Base-by-base conservation (phyloP, 2,329 filamentous ascomycete species). In the Penicillium frequentans region DNA sequence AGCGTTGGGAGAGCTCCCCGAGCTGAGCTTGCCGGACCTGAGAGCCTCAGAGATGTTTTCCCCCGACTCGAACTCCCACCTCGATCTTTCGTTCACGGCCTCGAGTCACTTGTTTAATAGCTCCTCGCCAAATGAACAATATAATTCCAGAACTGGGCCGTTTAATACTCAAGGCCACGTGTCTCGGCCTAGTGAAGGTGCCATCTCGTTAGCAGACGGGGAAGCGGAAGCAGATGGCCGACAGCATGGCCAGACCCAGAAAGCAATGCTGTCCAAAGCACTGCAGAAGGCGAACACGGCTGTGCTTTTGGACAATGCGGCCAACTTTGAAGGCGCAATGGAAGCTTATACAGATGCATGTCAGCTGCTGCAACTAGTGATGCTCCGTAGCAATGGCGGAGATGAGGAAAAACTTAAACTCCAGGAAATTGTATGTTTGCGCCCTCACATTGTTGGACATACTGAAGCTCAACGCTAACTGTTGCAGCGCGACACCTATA, bases 251-350 rank as follows among this genome's bases (percentile, higher is more conserved):
- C 85, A 85, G 14, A 91, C 90, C 1, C 90, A 98, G 73, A 98
- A 97, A 79, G 90, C 88, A 11, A 98, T 98, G 93, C 83, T 99
- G 35, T 96, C 93, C n/a, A 90, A 90, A 66, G 95, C 95, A 0
- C 79, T 99, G 54, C 90, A 96, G 71, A 96, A 97, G 77, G 95
- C 95, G 49, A 97, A 99, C 70, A 93, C 91, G 13, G 95, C 95
- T 23, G 95, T 99, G 26, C 84, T 97, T 64, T 84, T 99, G 42
- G 95, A 99, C 76, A 98, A 97, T 83, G 92, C 91, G 14, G 90
- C 95, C 68, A 96, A 98, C 70, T 93, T 95, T 61, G 90, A 93
- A 72, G 92, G 91, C 42, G 95, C 95, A 19, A 88, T 96, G 70
- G 86, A 91, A 68, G 92, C 93, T 14, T 99, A 99, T 72, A 82